A percentile compares a stretch with the other conserved stretches of the same genome.
phyloP scores from a whole-genome alignment of 495 filamentous ascomycete species.

The Penicillium tannophilum region DNA sequence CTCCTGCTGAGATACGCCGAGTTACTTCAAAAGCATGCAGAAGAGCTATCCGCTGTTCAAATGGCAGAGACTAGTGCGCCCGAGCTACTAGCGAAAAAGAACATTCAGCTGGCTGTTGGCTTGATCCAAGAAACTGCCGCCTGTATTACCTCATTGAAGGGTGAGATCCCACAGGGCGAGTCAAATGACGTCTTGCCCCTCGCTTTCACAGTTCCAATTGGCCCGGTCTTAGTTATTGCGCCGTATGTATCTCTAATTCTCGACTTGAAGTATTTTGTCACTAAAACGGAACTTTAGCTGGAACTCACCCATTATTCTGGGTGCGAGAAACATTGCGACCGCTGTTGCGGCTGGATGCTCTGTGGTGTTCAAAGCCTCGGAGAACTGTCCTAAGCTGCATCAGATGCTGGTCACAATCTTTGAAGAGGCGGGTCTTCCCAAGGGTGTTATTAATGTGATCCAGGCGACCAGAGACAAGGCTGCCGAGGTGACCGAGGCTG shows the following conservation, averaged over 20 bases:
- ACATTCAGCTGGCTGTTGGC: not conserved
- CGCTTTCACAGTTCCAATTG: slow-evolving; percentile 75
- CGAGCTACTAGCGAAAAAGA: not conserved
- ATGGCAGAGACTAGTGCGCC: not conserved
- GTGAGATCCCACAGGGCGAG: not conserved
- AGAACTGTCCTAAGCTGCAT: slow-evolving; percentile 67
- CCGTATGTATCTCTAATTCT: not conserved
- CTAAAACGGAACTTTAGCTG: slow-evolving; percentile 36
- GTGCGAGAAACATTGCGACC: slow-evolving; percentile 61
- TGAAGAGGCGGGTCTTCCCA: slow-evolving; percentile 22
- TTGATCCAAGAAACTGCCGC: not conserved
- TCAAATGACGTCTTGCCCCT: slow-evolving; percentile 28
- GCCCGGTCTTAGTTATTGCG: slow-evolving; percentile 70
- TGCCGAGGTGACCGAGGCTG: slow-evolving; percentile 52
- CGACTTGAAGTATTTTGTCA: not conserved
- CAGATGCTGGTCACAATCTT: slow-evolving; percentile 41
- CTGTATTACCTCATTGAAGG: not conserved
- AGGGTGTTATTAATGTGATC: slow-evolving; percentile 60
- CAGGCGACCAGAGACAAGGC: slow-evolving; percentile 55
- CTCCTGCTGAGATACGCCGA: not conserved
- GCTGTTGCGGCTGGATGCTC: slow-evolving; percentile 76
- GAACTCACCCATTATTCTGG: slow-evolving; percentile 60
- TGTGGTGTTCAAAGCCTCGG: slow-evolving; percentile 66
- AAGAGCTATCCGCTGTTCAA: not conserved
- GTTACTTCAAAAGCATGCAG: not conserved